phyloP scores from a whole-genome alignment of 2,329 filamentous ascomycete genomes.

The Pseudocercospora vitis region DNA sequence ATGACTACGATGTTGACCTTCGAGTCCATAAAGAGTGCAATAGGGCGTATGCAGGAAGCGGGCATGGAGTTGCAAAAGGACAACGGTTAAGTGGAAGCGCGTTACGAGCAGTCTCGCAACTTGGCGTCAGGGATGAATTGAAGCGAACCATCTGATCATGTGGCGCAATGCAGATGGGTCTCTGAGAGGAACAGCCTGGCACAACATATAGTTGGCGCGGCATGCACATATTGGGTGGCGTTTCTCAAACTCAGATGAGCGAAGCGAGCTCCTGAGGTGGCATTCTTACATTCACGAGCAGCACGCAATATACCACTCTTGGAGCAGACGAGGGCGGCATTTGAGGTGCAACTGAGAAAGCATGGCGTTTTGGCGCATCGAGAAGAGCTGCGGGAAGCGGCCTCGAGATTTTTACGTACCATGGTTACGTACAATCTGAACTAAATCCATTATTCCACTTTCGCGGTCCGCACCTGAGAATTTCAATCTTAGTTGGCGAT shows the following conservation, averaged over 20 bases:
- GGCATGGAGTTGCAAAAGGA: conserved; percentile 38
- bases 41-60: conserved; percentile 56
- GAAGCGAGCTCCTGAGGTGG: conserved; percentile 3
- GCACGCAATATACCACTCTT: conserved; percentile 17
- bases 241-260: conserved; percentile 9
- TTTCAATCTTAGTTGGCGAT: too few relatives aligned
- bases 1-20: conserved; percentile 98
- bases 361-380: conserved; percentile 16
- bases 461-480: too few relatives aligned
- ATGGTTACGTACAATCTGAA: too few relatives aligned
- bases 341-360: conserved; percentile 7
- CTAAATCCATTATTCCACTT: too few relatives aligned
- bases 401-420: too few relatives aligned
- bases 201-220: neutral
- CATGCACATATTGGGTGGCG: conserved; percentile 19
- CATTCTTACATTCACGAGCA: conserved; percentile 13
- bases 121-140: neutral
- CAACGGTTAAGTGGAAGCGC: conserved; percentile 5
- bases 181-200: too few relatives aligned
- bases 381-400: conserved; percentile 1
- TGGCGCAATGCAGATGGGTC: neutral
- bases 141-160: conserved; percentile 5
- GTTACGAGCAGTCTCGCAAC: neutral
- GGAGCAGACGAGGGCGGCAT: conserved; percentile 14
- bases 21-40: conserved; percentile 67